phyloP scores from a whole-genome alignment of 2,329 filamentous ascomycete species.

The Pseudohalonectria lignicola region DNA sequence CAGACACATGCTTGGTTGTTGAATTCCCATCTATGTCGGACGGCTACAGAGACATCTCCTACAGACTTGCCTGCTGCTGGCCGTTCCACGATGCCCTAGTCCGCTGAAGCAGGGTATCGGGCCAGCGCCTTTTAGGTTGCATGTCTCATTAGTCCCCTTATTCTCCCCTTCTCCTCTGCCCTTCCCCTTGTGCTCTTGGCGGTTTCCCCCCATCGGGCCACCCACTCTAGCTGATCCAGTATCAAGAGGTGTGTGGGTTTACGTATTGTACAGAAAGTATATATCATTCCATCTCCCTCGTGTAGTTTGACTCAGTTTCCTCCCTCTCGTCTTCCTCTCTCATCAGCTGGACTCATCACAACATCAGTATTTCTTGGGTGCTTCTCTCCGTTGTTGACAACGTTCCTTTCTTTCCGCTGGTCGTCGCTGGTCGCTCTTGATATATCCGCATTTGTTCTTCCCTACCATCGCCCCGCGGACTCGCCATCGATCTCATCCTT shows the following conservation, averaged over 20 bases:
- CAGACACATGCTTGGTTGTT: no score
- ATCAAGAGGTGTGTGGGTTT: not conserved
- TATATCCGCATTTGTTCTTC: not conserved
- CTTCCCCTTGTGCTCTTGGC: slow-evolving; percentile 1
- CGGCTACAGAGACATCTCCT: no score
- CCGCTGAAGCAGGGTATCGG: no score
- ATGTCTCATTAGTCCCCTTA: no score
- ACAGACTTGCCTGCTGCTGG: no score
- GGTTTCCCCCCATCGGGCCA: not conserved
- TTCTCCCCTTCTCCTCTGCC: not conserved
- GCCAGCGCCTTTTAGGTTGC: no score
- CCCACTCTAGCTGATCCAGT: not conserved
- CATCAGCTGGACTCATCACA: slow-evolving; percentile 2
- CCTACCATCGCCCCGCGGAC: no score
- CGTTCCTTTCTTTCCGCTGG: not conserved
- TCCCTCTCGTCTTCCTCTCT: not conserved
- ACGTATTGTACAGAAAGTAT: slow-evolving; percentile 1
- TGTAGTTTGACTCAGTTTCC: not conserved
- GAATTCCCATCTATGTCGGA: no score
- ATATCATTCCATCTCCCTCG: not conserved
- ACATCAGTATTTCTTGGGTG: not conserved
- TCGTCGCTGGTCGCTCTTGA: not conserved
- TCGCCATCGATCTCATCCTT: not conserved
- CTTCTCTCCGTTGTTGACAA: not conserved
- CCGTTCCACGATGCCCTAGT: not conserved